Evolutionary conservation across 163 green algal species (phyloP), one percentile per base, ranked within the genome.

Genomic region (Scenedesmus sp.): DNA sequence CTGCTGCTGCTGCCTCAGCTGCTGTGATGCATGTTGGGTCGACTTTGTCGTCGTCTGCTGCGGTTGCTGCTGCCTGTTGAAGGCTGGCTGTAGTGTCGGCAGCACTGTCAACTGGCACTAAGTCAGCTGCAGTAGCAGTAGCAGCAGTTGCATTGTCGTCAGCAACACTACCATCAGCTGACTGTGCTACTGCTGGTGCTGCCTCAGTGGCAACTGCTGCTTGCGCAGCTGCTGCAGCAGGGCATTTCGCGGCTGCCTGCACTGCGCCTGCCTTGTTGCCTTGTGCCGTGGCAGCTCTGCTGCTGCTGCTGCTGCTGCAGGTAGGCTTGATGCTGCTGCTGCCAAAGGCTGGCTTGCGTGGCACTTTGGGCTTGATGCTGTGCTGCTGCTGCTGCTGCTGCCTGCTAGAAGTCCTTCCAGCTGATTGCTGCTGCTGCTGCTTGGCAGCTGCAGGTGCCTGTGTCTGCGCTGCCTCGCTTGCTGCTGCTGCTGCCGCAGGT

Each of bases 321-420:
- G 66, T 76, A 13, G 66, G 66, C 66, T 76, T 76, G 66, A 76
- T 76, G 66, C 66, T 76, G 66, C 66, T 76, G 66, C 66, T 76
- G 66, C 66, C 66, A 76, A 76, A 76, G 2, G 66, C 66, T 76
- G 66, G 16, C 66, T 26, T 76, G 66, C 18, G 66, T 3, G 12
- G 16, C 66, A 76, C 18, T 7, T 76, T 26, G 18, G 18, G 66
- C 66, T 76, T 76, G 66, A 16, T 76, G 66, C 66, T 18, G 16
- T 46, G 34, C 34, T 76, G 66, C 66, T 76, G 66, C 66, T 76
- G 66, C 66, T 76, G 66, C 66, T 76, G 66, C 66, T 76, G 66
- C 66, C 66, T 76, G 66, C 66, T 34, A 8, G 3, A 7, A 34
- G 2, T 76, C 66, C 16, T 26, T 16, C 66, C 15, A 76, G 66